These are phyloP conservation scores for Triadica sebifera DNA, from an alignment of 345 rosid genomes.

Conservation along the genomic window DNA sequence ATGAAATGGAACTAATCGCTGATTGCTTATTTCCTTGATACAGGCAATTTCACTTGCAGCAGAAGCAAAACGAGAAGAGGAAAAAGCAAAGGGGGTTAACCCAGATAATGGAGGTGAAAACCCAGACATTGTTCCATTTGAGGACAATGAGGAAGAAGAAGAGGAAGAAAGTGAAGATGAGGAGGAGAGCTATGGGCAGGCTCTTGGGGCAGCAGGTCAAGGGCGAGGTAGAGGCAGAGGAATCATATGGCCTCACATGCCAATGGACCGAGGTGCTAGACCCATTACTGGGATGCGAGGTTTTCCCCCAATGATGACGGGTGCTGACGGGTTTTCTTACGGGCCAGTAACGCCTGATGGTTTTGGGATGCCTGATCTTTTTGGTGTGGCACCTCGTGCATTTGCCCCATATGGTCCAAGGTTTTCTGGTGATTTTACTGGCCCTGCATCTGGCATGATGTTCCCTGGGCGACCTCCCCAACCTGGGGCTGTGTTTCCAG, in stretches of 20 bases:
- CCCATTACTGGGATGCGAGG: conserved; percentile 90
- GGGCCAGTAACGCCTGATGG: conserved; percentile 66
- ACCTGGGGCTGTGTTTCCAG: conserved; percentile 67
- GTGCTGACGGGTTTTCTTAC: conserved; percentile 76
- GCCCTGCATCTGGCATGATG: conserved; percentile 83
- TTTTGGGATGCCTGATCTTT: conserved; percentile 86
- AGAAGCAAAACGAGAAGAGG: conserved; percentile 94
- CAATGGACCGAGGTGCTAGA: conserved; percentile 71
- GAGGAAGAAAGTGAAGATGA: conserved; percentile 95
- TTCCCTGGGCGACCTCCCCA: conserved; percentile 93
- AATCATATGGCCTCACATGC: conserved; percentile 94
- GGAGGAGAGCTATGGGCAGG: conserved; percentile 50
- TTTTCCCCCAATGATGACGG: conserved; percentile 73
- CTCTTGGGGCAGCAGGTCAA: conserved; percentile 42
- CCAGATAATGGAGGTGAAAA: conserved; percentile 71
- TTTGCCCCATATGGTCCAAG: conserved; percentile 87
- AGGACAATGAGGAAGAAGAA: conserved; percentile 96
- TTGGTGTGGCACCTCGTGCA: conserved; percentile 74
- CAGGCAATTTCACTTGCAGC: conserved; percentile 85
- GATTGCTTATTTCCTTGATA: conserved; percentile 12
- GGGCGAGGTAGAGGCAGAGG: conserved; percentile 97
- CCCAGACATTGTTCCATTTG: conserved; percentile 96
- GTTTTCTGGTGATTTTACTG: conserved; percentile 84
- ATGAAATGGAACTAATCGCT: conserved; percentile 11
- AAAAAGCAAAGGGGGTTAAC: conserved; percentile 91